phyloP scores from a whole-genome alignment of 371 early-diverging fungal species.

The Mucor lusitanicus region DNA sequence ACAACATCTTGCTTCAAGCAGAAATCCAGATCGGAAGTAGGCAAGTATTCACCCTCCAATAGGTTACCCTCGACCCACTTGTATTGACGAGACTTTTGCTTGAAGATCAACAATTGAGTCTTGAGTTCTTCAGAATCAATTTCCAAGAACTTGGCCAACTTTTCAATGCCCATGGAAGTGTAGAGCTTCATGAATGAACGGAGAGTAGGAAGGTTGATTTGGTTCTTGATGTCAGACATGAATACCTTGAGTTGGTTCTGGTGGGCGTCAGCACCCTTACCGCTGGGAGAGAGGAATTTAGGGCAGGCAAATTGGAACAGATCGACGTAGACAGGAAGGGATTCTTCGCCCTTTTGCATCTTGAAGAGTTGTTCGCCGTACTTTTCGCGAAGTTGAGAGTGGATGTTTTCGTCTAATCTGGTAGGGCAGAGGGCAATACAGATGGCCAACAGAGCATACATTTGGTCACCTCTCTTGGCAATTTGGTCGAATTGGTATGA shows the following conservation, averaged over 20 bases:
- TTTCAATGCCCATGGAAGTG: slow-evolving; percentile 86
- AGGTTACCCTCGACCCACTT: slow-evolving; percentile 76
- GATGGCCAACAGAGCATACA: slow-evolving; percentile 92
- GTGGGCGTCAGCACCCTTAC: slow-evolving; percentile 63
- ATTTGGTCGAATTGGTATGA: slow-evolving; percentile 92
- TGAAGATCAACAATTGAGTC: slow-evolving; percentile 87
- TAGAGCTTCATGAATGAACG: slow-evolving; percentile 94
- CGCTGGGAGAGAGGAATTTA: slow-evolving; percentile 89
- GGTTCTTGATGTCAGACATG: slow-evolving; percentile 81
- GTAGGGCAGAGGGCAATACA: slow-evolving; percentile 93
- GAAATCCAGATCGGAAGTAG: slow-evolving; percentile 89
- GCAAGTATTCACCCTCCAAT: slow-evolving; percentile 78
- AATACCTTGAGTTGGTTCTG: slow-evolving; percentile 85
- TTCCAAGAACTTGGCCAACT: slow-evolving; percentile 88
- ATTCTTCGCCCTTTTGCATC: slow-evolving; percentile 88
- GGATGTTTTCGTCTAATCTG: slow-evolving; percentile 90
- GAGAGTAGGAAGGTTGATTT: slow-evolving; percentile 83
- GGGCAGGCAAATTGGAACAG: slow-evolving; percentile 92
- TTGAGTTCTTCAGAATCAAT: slow-evolving; percentile 78
- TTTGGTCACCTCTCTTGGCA: slow-evolving; percentile 90
- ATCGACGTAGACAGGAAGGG: slow-evolving; percentile 79
- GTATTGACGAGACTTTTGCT: slow-evolving; percentile 90
- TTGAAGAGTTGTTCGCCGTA: slow-evolving; percentile 88
- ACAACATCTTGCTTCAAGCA: slow-evolving; percentile 91
- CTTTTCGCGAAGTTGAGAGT: slow-evolving; percentile 87